These are phyloP conservation scores for Pseudogymnoascus sp. DNA, from an alignment of 2,329 filamentous ascomycete species.

Conservation along the genomic window DNA sequence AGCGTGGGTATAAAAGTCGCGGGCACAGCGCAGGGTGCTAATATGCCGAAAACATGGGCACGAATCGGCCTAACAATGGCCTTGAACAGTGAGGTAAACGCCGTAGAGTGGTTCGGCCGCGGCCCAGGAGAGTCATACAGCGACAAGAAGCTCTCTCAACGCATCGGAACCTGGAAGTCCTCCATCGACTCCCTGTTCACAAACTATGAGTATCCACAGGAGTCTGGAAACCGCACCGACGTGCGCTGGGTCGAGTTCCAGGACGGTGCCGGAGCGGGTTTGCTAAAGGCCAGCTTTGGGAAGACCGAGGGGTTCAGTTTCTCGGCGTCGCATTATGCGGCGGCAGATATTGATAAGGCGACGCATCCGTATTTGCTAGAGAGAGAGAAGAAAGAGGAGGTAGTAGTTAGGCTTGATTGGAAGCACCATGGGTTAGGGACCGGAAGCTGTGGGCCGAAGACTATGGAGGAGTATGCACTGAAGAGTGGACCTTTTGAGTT, in stretches of 20 bases:
- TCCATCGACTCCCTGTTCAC: slow-evolving; percentile 46
- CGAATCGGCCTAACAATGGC: slow-evolving; percentile 54
- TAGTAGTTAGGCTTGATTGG: slow-evolving; percentile 52
- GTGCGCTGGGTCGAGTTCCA: slow-evolving; percentile 50
- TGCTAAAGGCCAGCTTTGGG: slow-evolving; percentile 41
- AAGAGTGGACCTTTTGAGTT: slow-evolving; percentile 26
- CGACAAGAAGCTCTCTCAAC: slow-evolving; percentile 57
- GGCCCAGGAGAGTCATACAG: slow-evolving; percentile 60
- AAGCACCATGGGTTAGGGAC: slow-evolving; percentile 57
- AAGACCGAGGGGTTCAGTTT: slow-evolving; percentile 47
- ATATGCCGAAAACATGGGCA: slow-evolving; percentile 51
- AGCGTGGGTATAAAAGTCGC: slow-evolving; percentile 44
- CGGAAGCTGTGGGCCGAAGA: slow-evolving; percentile 54
- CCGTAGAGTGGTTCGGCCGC: slow-evolving; percentile 57
- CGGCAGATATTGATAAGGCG: slow-evolving; percentile 45
- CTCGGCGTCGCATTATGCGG: slow-evolving; percentile 48
- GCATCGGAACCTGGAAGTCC: slow-evolving; percentile 45
- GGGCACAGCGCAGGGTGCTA: slow-evolving; percentile 40
- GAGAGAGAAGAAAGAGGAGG: slow-evolving; percentile 42
- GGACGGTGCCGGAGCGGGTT: slow-evolving; percentile 23
- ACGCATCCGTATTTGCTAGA: slow-evolving; percentile 55
- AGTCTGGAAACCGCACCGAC: slow-evolving; percentile 58
- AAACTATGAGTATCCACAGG: slow-evolving; percentile 62
- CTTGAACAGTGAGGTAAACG: slow-evolving; percentile 32
- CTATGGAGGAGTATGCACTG: slow-evolving; percentile 42